These are phyloP conservation scores for Alternaria panax DNA, from an alignment of 2,329 filamentous ascomycete genomes.

Conservation along the genomic window DNA sequence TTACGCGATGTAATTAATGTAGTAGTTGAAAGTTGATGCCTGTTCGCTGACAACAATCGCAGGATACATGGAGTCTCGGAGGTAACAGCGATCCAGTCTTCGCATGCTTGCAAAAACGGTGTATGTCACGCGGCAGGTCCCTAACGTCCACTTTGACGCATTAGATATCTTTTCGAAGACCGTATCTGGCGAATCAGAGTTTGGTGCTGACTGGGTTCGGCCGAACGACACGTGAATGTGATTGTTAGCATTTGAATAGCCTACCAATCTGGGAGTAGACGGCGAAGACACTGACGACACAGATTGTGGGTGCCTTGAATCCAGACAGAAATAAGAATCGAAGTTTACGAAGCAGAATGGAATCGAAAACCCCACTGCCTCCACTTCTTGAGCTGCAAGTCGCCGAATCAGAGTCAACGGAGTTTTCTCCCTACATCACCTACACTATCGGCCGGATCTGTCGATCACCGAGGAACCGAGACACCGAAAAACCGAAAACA, in stretches of 20 bases:
- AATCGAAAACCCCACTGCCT: background rate
- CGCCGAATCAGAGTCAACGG: slow-evolving; percentile 13
- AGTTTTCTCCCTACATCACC: slow-evolving; percentile 1
- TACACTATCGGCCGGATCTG: slow-evolving; percentile 9
- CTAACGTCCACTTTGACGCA: background rate
- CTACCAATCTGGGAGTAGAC: background rate
- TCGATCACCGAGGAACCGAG: slow-evolving; percentile 12
- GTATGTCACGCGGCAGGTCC: background rate
- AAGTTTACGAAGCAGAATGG: background rate
- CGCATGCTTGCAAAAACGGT: background rate
- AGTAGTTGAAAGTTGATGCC: background rate
- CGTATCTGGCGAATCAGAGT: background rate
- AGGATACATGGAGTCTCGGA: background rate
- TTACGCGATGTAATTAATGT: background rate
- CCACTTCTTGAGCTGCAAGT: background rate
- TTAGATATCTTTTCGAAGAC: background rate
- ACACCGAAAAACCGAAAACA: slow-evolving; percentile 11
- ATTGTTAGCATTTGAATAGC: slow-evolving; percentile 2
- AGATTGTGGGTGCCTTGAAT: slow-evolving; percentile 1
- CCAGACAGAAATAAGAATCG: background rate
- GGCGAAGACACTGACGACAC: background rate
- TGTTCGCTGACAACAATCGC: background rate
- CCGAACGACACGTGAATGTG: background rate
- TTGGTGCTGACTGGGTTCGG: background rate
- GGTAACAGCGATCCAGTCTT: background rate